Percentiles rank a stretch among this genome's conserved stretches.
Evolutionary conservation across 768 basidiomycete species (phyloP).

Genomic region (Dictyophora rubrovolvata): DNA sequence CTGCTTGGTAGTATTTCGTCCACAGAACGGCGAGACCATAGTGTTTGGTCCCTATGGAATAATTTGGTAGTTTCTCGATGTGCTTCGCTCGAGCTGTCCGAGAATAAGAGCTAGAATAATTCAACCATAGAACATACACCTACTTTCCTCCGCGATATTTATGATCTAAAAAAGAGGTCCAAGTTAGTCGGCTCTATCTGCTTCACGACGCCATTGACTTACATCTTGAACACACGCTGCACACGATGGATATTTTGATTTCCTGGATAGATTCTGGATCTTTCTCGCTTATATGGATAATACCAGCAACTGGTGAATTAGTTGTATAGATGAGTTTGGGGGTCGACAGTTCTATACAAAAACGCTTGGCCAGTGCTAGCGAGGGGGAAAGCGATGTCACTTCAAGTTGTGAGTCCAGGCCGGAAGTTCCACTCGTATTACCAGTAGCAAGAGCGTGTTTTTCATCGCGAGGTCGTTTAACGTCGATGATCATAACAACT

Average conservation of each 20-base stretch:
- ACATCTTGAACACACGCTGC: not conserved
- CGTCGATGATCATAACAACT: too few relatives aligned
- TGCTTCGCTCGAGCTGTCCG: not conserved
- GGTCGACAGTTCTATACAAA: not conserved
- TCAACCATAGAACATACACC: not conserved
- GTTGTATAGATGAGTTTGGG: conserved; percentile 2
- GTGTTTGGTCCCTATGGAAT: not conserved
- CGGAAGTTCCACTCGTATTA: too few relatives aligned
- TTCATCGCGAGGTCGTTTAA: too few relatives aligned
- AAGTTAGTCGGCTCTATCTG: not conserved
- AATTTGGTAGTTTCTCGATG: not conserved
- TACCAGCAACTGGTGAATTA: not conserved
- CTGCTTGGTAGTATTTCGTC: not conserved
- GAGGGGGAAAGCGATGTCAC: too few relatives aligned
- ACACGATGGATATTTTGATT: conserved; percentile 1
- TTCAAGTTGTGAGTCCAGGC: too few relatives aligned
- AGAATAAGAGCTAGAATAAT: not conserved
- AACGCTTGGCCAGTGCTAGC: too few relatives aligned
- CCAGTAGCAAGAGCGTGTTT: too few relatives aligned
- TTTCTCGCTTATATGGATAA: conserved; percentile 2
- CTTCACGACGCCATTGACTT: not conserved
- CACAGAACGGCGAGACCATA: not conserved
- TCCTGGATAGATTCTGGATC: not conserved
- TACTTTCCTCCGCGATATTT: not conserved
- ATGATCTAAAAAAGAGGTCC: not conserved